phyloP scores from a whole-genome alignment of 1,284 basidiomycete species.

The Microbotryum silenes-acaulis region DNA sequence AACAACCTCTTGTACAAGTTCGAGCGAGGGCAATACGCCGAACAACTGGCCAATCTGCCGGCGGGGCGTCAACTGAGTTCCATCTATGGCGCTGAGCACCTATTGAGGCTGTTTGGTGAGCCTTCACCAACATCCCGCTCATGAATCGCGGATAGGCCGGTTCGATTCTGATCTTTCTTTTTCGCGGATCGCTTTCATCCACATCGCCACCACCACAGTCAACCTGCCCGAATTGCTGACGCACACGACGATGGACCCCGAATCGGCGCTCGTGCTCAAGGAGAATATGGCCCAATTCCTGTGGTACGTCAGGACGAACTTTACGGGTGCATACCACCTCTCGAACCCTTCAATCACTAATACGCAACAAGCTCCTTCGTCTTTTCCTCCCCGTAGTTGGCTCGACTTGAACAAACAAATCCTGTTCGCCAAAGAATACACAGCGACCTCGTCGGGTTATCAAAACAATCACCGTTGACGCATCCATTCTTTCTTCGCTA shows the following conservation, averaged over 20 bases:
- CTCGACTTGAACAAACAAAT: slow-evolving; percentile 29
- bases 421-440: slow-evolving; percentile 26
- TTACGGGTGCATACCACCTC: background rate
- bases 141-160: too few species aligned
- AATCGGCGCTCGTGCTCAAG: slow-evolving; percentile 70
- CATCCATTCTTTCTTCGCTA: background rate
- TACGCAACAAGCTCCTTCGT: background rate
- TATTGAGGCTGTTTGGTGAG: slow-evolving; percentile 83
- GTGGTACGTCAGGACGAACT: slow-evolving; percentile 51
- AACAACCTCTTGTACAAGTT: slow-evolving; percentile 88
- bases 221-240: slow-evolving; percentile 66
- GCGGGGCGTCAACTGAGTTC: slow-evolving; percentile 61
- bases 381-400: slow-evolving; percentile 10
- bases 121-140: slow-evolving; percentile 15
- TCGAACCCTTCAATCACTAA: background rate
- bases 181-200: background rate
- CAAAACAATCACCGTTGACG: slow-evolving; percentile 31
- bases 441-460: slow-evolving; percentile 27
- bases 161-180: background rate
- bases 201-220: slow-evolving; percentile 39
- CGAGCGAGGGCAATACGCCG: slow-evolving; percentile 84
- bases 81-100: slow-evolving; percentile 90
- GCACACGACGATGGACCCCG: slow-evolving; percentile 81
- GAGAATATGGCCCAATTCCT: slow-evolving; percentile 88
- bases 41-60: slow-evolving; percentile 59